phyloP scores from a whole-genome alignment of 345 rosid genomes.

The Dipteronia dyeriana region DNA sequence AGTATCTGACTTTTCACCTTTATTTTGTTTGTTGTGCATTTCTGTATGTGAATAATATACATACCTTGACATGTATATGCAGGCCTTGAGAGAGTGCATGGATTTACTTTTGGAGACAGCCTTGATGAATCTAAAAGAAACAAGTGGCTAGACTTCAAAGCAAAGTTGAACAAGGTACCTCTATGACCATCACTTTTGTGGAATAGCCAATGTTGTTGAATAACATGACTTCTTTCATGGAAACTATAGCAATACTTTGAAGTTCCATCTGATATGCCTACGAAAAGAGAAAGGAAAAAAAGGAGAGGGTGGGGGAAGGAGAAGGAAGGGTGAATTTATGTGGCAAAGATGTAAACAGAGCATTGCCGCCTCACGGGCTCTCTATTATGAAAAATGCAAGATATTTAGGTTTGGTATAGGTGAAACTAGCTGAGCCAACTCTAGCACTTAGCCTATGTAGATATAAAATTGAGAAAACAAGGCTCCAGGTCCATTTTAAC shows the following conservation, averaged over 20 bases:
- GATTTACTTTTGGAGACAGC: slow-evolving; percentile 96
- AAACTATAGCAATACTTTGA: not conserved
- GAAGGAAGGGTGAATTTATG: too few species aligned
- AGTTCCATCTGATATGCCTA: not conserved
- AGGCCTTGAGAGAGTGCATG: slow-evolving; percentile 96
- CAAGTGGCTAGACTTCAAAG: slow-evolving; percentile 78
- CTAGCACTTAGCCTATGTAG: too few species aligned
- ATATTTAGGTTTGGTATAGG: too few species aligned
- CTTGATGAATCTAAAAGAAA: slow-evolving; percentile 56
- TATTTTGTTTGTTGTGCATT: slow-evolving; percentile 3
- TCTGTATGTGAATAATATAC: not conserved
- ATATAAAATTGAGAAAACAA: too few species aligned
- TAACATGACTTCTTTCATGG: not conserved
- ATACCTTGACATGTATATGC: slow-evolving; percentile 15
- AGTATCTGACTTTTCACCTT: slow-evolving; percentile 34
- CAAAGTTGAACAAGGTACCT: slow-evolving; percentile 68
- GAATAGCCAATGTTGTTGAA: not conserved
- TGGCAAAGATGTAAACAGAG: too few species aligned
- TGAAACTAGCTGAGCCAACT: too few species aligned
- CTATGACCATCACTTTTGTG: not conserved
- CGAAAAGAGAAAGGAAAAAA: too few species aligned
- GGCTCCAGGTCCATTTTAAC: too few species aligned
- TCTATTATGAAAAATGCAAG: too few species aligned
- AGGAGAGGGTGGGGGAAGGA: too few species aligned
- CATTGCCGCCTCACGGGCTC: too few species aligned